Evolutionary conservation across 2,329 filamentous ascomycete species (phyloP), one percentile per base, ranked within the genome.

Genomic region (Aspergillus fumigatus): DNA sequence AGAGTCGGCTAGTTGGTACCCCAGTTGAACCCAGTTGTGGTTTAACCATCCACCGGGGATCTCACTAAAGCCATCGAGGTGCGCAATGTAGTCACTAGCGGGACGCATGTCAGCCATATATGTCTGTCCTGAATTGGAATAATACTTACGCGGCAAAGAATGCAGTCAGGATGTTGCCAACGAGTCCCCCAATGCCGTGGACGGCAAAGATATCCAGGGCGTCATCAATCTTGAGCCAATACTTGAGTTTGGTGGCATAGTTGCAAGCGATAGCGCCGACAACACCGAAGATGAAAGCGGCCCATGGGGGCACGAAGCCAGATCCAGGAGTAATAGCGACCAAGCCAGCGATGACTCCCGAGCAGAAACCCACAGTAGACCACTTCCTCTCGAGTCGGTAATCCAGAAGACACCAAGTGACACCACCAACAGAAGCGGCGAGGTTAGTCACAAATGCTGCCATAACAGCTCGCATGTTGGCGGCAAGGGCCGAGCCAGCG

Each of bases 341-440:
- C 21, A 96, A 81, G 21, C 92, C 92, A 35, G 91, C 88, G 66
- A 96, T 88, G 25, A 95, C 88, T 60, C 92, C 92, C 0, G 89
- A 94, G 77, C 92, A 96, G 81, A 96, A 96, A 2, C 92, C 92
- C 26, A 96, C 91, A 1, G 90, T 93, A 0, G 90, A 95, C 88
- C 90, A 96, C 78, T 96, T 96, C 67, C 85, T 84, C 77, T 96
- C 91, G 50, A 96, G 82, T 56, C 91, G 84, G 75, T 95, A 96
- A 72, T 96, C 92, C 56, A 96, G 81, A 23, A 95, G 78, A 72
- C 90, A 94, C 92, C 90, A 96, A 38, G 89, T 94, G 51, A 96
- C 86, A 50, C 91, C 91, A 55, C 90, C 92, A 8, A 92, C 84
- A 58, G 88, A 90, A 38, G 91, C 92, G 25, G 91, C 87, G 29